phyloP scores from a whole-genome alignment of 2,329 filamentous ascomycete genomes.

The Fusarium sp. region DNA sequence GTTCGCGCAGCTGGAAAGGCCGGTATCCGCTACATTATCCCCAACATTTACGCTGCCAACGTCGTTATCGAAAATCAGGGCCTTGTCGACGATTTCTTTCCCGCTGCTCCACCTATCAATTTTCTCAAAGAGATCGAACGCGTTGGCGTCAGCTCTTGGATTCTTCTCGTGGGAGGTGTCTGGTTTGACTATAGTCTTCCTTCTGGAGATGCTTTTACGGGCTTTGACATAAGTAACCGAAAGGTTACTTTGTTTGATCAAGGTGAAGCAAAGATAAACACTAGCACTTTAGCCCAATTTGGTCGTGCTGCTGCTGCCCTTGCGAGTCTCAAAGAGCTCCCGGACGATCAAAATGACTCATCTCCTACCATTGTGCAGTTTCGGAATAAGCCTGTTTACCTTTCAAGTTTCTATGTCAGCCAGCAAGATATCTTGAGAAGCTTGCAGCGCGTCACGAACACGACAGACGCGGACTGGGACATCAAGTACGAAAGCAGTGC shows the following conservation, averaged over 20 bases:
- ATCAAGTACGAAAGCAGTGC: conserved; percentile 61
- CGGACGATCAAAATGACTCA: neutral
- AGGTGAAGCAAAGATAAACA: conserved; percentile 5
- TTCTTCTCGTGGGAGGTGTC: conserved; percentile 10
- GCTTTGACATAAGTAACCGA: conserved; percentile 62
- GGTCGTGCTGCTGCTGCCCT: conserved; percentile 10
- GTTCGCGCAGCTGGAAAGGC: conserved; percentile 61
- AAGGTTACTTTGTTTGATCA: conserved; percentile 41
- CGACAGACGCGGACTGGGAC: conserved; percentile 70
- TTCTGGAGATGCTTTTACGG: conserved; percentile 37
- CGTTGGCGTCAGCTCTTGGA: conserved; percentile 19
- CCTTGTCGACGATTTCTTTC: neutral
- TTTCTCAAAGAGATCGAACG: conserved; percentile 2
- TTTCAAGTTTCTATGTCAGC: conserved; percentile 68
- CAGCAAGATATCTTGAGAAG: conserved; percentile 75
- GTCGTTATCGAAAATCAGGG: conserved; percentile 33
- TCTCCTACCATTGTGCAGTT: conserved; percentile 53
- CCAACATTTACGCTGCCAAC: conserved; percentile 56
- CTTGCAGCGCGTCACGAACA: conserved; percentile 69
- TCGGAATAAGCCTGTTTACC: conserved; percentile 62
- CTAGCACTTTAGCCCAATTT: conserved; percentile 7
- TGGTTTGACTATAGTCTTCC: conserved; percentile 29
- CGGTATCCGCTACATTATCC: conserved; percentile 60
- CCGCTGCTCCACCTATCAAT: neutral
- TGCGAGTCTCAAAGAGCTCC: neutral